Evolutionary conservation across 805 yeast species (phyloP), one percentile per base, ranked within the genome.

Genomic region (Hanseniaspora jakobsenii): DNA sequence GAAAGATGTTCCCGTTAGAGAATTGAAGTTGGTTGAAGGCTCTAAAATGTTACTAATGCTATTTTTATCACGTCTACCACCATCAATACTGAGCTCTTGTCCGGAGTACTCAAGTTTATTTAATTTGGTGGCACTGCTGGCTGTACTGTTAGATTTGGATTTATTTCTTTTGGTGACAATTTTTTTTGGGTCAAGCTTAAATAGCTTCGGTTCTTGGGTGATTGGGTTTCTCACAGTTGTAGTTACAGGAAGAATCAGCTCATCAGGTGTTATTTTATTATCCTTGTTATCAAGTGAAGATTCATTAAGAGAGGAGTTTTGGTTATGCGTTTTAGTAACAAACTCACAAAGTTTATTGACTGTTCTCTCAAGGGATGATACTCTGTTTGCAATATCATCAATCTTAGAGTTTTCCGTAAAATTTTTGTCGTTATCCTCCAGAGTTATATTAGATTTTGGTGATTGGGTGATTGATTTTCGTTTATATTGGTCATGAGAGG

Each of bases 311-410:
- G n/a, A n/a, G n/a, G n/a, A n/a, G n/a, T n/a, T n/a, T n/a, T n/a
- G n/a, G n/a, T n/a, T n/a, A n/a, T n/a, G n/a, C n/a, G n/a, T 58
- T 23, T 52, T 49, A 10, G 52, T 55, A 8, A 61, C 46, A 12
- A 51, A 52, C 22, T 49, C 48, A 16, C 55, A 50, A 5, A 61
- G 38, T 19, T 53, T 52, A 26, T 53, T 50, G 17, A 61, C 54
- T 48, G 45, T 41, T 14, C 34, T 32, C 28, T 41, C 45, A 8
- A 41, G 29, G 4, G 27, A 17, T 2, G 29, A 16, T 9, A 41
- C 45, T 22, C 45, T 32, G n/a, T 30, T 24, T 14, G 36, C 36
- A 17, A 41, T 41, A 12, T 41, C 45, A 16, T 41, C 36, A 8
- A 41, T 34, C 5, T 22, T 30, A 4, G 45, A 34, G 8, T 17